Evolutionary conservation across 2,329 filamentous ascomycete species (phyloP).

Genomic region (Fusarium marasasianum): DNA sequence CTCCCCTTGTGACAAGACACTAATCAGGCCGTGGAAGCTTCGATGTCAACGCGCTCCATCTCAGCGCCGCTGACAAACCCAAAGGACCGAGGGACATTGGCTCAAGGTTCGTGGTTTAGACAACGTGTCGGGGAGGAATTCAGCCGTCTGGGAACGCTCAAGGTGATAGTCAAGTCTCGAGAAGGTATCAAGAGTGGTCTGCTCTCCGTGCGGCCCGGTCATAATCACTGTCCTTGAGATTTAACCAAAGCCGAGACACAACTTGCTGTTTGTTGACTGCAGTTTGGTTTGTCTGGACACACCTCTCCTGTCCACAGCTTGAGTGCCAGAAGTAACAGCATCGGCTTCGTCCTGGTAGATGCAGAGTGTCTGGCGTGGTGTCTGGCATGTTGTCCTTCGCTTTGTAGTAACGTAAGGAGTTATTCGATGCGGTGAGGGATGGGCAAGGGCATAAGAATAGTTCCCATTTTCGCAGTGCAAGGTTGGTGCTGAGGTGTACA

Average conservation of each 20-base stretch:
- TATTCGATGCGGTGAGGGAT: background rate
- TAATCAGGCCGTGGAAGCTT: background rate
- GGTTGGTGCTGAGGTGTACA: background rate
- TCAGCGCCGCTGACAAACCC: background rate
- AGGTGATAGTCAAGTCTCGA: rapidly evolving
- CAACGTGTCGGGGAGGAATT: background rate
- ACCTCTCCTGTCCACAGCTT: background rate
- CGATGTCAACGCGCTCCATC: background rate
- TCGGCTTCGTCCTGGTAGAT: rapidly evolving
- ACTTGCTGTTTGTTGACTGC: background rate
- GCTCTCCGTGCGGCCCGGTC: background rate
- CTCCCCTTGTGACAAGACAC: background rate
- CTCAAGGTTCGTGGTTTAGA: background rate
- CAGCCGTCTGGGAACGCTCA: rapidly evolving
- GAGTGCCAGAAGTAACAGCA: background rate
- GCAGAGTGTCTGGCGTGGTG: background rate
- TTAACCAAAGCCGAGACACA: background rate
- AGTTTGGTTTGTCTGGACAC: background rate
- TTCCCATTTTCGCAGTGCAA: background rate
- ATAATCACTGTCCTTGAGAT: background rate
- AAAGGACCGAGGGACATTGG: rapidly evolving
- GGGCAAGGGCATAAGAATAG: background rate
- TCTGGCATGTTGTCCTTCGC: no score
- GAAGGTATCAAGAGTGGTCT: background rate
- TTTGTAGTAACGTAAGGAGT: background rate